phyloP scores from a whole-genome alignment of 2,329 filamentous ascomycete species.

The Purpureocillium takamizusanense region DNA sequence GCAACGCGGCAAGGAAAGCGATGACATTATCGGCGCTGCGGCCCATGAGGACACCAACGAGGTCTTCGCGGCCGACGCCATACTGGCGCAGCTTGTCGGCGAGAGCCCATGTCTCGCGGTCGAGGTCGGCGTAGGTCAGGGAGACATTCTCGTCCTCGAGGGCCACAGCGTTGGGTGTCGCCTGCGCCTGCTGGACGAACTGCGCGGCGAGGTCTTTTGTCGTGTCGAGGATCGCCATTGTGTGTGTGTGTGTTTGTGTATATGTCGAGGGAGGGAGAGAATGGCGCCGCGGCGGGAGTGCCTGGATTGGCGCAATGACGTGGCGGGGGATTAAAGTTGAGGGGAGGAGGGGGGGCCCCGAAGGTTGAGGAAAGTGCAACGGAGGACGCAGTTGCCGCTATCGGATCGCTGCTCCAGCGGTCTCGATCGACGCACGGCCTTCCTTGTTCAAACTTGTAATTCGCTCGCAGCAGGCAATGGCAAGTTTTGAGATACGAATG shows the following conservation, averaged over 20 bases:
- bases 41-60: conserved; percentile 68
- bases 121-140: conserved; percentile 67
- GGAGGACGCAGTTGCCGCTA: too few species aligned
- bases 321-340: too few species aligned
- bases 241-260: too few species aligned
- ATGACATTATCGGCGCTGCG: conserved; percentile 73
- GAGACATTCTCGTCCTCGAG: conserved; percentile 59
- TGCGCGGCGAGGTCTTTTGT: conserved; percentile 65
- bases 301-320: too few species aligned
- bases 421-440: too few species aligned
- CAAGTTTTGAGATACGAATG: too few species aligned
- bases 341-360: too few species aligned
- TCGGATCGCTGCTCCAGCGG: too few species aligned
- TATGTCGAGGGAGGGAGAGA: too few species aligned
- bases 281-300: too few species aligned
- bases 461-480: too few species aligned
- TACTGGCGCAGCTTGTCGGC: conserved; percentile 53
- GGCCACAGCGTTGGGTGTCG: conserved; percentile 60
- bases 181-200: conserved; percentile 58
- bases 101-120: conserved; percentile 56
- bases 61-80: conserved; percentile 62
- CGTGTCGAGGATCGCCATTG: conserved; percentile 60
- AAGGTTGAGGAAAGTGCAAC: neutral
- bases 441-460: too few species aligned
- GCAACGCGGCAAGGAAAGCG: conserved; percentile 66